These are phyloP conservation scores for Podospora comata DNA, from an alignment of 495 filamentous ascomycete genomes.

Conservation along the genomic window DNA sequence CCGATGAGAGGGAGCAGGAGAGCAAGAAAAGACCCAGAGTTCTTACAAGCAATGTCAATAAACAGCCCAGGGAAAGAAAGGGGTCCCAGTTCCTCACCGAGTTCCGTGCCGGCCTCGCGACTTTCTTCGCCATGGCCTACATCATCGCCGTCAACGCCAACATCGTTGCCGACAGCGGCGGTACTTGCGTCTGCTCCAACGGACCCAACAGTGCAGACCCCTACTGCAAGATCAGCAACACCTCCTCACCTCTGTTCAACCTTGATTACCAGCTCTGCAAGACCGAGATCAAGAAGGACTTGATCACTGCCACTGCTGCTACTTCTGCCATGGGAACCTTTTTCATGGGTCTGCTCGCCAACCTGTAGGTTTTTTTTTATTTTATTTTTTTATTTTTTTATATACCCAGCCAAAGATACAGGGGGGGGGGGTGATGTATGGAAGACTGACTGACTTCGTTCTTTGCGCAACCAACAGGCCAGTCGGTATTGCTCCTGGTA, in stretches of 20 bases:
- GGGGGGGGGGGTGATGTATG: slow-evolving; percentile 4
- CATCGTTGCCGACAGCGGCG: slow-evolving; percentile 57
- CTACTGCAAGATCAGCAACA: slow-evolving; percentile 49
- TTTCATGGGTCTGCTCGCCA: slow-evolving; percentile 72
- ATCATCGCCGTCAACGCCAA: slow-evolving; percentile 69
- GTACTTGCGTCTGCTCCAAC: slow-evolving; percentile 68
- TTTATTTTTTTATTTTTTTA: too few species aligned
- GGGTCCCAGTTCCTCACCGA: slow-evolving; percentile 77
- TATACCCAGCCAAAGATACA: too few species aligned
- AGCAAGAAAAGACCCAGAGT: not conserved
- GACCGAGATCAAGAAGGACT: slow-evolving; percentile 65
- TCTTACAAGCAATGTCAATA: slow-evolving; percentile 16
- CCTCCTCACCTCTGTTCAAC: slow-evolving; percentile 22
- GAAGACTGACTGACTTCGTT: slow-evolving; percentile 11
- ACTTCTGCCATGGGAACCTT: slow-evolving; percentile 68
- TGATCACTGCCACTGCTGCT: slow-evolving; percentile 76
- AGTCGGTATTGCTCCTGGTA: slow-evolving; percentile 73
- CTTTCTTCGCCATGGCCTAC: slow-evolving; percentile 85
- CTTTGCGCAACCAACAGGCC: slow-evolving; percentile 48
- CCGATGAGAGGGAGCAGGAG: not conserved
- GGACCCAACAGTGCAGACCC: slow-evolving; percentile 39
- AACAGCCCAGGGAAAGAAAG: slow-evolving; percentile 66
- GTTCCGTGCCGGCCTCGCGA: slow-evolving; percentile 71
- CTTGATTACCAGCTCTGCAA: slow-evolving; percentile 61
- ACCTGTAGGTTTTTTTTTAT: slow-evolving; percentile 34